phyloP scores from a whole-genome alignment of 805 yeast genomes.

The Sugiyamaella valdiviana region DNA sequence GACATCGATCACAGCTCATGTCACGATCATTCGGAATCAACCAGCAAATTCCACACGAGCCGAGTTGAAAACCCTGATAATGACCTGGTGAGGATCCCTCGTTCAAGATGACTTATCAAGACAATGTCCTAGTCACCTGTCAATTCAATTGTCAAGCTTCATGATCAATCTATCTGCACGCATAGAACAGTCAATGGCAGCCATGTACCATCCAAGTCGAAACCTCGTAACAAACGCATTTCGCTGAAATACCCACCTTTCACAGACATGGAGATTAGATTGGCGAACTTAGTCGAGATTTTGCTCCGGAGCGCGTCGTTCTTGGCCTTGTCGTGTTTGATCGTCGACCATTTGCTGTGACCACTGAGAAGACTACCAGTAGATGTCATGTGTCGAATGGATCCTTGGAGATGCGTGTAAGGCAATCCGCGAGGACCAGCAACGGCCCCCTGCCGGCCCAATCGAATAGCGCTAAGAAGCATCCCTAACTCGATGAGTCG shows the following conservation, averaged over 20 bases:
- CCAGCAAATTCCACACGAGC: too few species aligned
- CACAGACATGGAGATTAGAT: slow-evolving; percentile 68
- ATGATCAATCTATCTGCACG: too few species aligned
- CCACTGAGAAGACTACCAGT: slow-evolving; percentile 38
- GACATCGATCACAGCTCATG: too few species aligned
- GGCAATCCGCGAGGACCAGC: not conserved
- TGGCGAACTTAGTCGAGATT: slow-evolving; percentile 63
- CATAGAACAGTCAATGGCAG: too few species aligned
- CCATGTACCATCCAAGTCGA: not conserved
- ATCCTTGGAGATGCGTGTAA: not conserved
- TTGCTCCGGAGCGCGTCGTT: slow-evolving; percentile 76
- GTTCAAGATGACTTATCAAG: too few species aligned
- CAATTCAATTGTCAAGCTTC: too few species aligned
- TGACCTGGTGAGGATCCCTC: too few species aligned
- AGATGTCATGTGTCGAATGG: not conserved
- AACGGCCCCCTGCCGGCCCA: not conserved
- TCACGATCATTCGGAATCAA: too few species aligned
- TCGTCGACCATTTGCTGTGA: slow-evolving; percentile 93
- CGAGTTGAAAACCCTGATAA: too few species aligned
- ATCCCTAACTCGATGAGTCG: too few species aligned
- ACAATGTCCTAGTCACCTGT: too few species aligned
- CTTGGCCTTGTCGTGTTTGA: slow-evolving; percentile 88
- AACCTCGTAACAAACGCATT: slow-evolving; percentile 20
- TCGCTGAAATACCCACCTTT: slow-evolving; percentile 28
- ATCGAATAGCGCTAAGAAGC: not conserved